Conservation (phyloP, 805 yeast genomes). For the Saccharomycopsis sp. region DNA sequence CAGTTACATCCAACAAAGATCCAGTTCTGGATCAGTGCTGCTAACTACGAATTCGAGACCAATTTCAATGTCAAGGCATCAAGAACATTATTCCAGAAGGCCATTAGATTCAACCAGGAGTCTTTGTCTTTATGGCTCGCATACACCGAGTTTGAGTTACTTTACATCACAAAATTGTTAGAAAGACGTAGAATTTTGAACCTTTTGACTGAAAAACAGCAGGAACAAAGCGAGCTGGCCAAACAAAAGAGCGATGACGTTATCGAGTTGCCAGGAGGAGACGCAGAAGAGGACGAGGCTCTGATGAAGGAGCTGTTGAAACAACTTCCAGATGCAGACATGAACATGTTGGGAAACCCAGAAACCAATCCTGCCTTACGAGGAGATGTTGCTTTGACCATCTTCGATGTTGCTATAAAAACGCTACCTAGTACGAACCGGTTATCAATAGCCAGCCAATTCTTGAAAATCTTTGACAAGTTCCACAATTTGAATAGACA, state of each 20-base stretch:
- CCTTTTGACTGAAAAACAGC: constrained; percentile 67
- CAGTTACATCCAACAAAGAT: constrained; percentile 88
- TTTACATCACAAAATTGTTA: constrained; percentile 75
- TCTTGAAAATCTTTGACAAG: constrained; percentile 56
- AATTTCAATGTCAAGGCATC: constrained; percentile 88
- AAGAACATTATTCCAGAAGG: constrained; percentile 77
- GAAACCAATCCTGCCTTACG: constrained; percentile 74
- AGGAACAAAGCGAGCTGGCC: constrained; percentile 41
- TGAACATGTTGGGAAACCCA: constrained; percentile 78
- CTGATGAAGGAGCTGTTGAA: constrained; percentile 39
- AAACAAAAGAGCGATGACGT: constrained; percentile 32
- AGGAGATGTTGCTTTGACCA: constrained; percentile 65
- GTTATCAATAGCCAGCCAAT: constrained; percentile 25
- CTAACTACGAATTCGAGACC: constrained; percentile 84
- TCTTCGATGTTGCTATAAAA: constrained; percentile 62
- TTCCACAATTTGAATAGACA: constrained; percentile 65
- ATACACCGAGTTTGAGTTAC: constrained; percentile 82
- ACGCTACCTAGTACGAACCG: constrained; percentile 31
- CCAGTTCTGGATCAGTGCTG: constrained; percentile 91
- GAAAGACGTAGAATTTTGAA: constrained; percentile 81
- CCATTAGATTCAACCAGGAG: constrained; percentile 75
- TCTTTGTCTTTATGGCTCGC: constrained; percentile 70
- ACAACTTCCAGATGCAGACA: constrained; percentile 78
- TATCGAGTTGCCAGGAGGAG: constrained; percentile 40
- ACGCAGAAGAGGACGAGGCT: constrained; percentile 51